Evolutionary conservation across 2,329 filamentous ascomycete species (phyloP).

Genomic region (Cladosporium sp.): DNA sequence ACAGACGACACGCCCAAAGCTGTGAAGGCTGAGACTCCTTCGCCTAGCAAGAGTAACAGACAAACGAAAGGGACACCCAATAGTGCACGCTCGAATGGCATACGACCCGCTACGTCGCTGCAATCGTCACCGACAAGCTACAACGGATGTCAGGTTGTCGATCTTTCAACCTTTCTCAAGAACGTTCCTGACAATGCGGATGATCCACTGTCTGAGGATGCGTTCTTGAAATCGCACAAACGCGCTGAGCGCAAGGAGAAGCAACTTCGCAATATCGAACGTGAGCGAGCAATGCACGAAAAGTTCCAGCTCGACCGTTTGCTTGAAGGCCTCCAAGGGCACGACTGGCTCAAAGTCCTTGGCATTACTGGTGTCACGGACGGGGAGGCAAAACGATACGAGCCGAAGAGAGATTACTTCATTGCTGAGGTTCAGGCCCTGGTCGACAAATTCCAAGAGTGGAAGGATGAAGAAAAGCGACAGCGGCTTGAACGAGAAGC

Average conservation of each 20-base stretch:
- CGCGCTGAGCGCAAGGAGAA: slow-evolving; percentile 67
- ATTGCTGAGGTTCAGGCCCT: slow-evolving; percentile 79
- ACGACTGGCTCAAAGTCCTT: slow-evolving; percentile 91
- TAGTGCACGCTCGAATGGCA: slow-evolving; percentile 12
- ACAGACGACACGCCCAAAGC: slow-evolving; percentile 32
- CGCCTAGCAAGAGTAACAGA: slow-evolving; percentile 8
- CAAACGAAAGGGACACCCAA: slow-evolving; percentile 18
- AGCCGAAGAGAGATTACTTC: slow-evolving; percentile 82
- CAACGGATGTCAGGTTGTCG: slow-evolving; percentile 18
- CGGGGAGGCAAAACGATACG: slow-evolving; percentile 80
- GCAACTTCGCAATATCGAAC: slow-evolving; percentile 68
- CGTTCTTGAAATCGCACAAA: slow-evolving; percentile 61
- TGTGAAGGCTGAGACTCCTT: slow-evolving; percentile 3
- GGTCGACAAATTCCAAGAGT: slow-evolving; percentile 82
- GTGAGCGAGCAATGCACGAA: slow-evolving; percentile 66
- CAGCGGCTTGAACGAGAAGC: slow-evolving; percentile 76
- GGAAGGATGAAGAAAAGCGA: slow-evolving; percentile 87
- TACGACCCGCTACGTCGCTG: not conserved
- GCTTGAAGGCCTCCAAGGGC: slow-evolving; percentile 81
- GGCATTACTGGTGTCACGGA: slow-evolving; percentile 85
- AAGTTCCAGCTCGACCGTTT: slow-evolving; percentile 66
- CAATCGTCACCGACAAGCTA: slow-evolving; percentile 2
- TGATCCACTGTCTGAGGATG: slow-evolving; percentile 60
- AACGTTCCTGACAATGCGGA: slow-evolving; percentile 39
- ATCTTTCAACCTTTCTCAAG: slow-evolving; percentile 23